Evolutionary conservation across 2,329 filamentous ascomycete genomes (phyloP), one percentile per base, ranked within the genome.

Genomic region (Aureobasidium pullulans): DNA sequence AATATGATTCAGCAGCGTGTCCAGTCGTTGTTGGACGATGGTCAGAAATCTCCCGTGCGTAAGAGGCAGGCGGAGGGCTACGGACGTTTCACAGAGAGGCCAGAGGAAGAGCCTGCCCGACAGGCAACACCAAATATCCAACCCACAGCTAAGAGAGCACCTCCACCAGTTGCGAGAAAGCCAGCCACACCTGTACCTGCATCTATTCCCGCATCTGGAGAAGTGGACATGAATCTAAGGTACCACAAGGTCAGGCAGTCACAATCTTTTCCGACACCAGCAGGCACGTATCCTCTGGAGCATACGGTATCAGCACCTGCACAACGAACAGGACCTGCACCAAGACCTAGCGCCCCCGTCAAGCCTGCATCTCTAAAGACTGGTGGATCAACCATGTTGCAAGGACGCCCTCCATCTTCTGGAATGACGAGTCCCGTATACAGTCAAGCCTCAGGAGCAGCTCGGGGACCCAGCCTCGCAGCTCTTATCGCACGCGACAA

Each of bases 1-100:
- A 83, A 85, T n/a, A 89, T 87, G 29, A 99, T 99, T 66, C 91
- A 97, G 71, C 91, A 89, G 69, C 87, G 93, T 64, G 90, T 99
- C 58, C 89, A 95, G 75, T 90, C 84, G 52, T 78, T 97, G 52
- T 77, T 99, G 15, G 86, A 86, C 62, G 92, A 96, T 68, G 90
- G 87, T 42, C 84, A 84, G 42, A 64, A 66, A 57, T 66, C 84
- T 79, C 78, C 84, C 5, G 74, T 79, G 0, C 70, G 80, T 1
- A 81, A 83, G 31, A 84, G 86, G 64, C 96, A 90, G 0, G 92
- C 92, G 0, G 86, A 92, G 64, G 93, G 93, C 0, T 97, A 97
- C 70, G 94, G 94, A 7, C 86, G 86, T 62, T 96, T 89, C 71
- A 91, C 92, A 13, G 19, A 88, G 86, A 47, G 58, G 10, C 19